These are phyloP conservation scores for Blastobotrys petasosporus DNA, from an alignment of 1,139 yeast genomes.

Conservation along the genomic window DNA sequence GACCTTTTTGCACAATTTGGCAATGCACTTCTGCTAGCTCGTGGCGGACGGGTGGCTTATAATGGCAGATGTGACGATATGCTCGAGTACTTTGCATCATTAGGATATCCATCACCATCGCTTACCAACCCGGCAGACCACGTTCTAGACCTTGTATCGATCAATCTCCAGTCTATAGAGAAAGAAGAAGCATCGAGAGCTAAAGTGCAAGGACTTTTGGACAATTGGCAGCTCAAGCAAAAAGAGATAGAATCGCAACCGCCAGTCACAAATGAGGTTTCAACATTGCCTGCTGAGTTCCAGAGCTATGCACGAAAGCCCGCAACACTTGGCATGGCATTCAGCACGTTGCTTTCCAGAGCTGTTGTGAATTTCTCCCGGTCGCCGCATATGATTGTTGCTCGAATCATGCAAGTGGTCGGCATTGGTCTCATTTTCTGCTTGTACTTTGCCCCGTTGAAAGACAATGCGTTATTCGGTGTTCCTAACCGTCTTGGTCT, in stretches of 20 bases:
- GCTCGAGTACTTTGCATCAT: conserved; percentile 40
- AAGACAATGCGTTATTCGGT: conserved; percentile 47
- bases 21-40: conserved; percentile 57
- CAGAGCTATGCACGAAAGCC: conserved; percentile 22
- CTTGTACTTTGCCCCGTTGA: conserved; percentile 65
- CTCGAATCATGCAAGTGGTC: conserved; percentile 61
- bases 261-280: background rate
- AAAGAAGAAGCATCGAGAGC: conserved; percentile 37
- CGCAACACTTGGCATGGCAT: conserved; percentile 37
- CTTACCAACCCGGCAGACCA: conserved; percentile 67
- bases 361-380: conserved; percentile 51
- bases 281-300: conserved; percentile 17
- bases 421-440: conserved; percentile 63
- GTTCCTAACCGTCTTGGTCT: conserved; percentile 65
- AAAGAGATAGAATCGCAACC: background rate
- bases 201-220: conserved; percentile 30
- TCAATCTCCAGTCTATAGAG: conserved; percentile 34
- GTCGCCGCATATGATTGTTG: conserved; percentile 55
- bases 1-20: conserved; percentile 61
- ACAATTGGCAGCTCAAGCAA: conserved; percentile 24
- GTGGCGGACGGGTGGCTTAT: conserved; percentile 66
- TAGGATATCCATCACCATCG: conserved; percentile 53
- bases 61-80: conserved; percentile 41
- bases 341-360: conserved; percentile 40
- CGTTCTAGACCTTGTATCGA: conserved; percentile 62